phyloP scores from a whole-genome alignment of 2,329 filamentous ascomycete genomes.

The Myotisia sp. region DNA sequence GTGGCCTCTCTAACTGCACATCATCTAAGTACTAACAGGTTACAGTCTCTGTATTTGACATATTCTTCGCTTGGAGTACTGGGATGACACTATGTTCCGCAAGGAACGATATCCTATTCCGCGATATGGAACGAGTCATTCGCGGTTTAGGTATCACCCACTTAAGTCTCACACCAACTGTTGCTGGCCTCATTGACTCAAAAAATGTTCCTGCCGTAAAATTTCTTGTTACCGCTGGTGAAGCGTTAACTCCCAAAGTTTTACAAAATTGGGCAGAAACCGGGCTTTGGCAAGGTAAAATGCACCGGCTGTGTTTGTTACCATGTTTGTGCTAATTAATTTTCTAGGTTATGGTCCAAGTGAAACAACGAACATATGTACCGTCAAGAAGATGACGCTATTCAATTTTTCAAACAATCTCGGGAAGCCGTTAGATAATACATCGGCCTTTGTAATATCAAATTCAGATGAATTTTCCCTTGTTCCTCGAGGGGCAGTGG shows the following conservation, averaged over 20 bases:
- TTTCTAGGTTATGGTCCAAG: conserved; percentile 57
- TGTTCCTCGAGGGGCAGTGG: conserved; percentile 56
- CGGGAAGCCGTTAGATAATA: conserved; percentile 61
- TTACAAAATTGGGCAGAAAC: conserved; percentile 52
- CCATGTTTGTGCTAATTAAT: neutral
- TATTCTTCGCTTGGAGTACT: conserved; percentile 67
- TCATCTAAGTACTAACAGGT: conserved; percentile 10
- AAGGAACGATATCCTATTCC: conserved; percentile 58
- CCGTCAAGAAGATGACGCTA: conserved; percentile 48
- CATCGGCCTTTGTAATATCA: conserved; percentile 53
- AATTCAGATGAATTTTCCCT: conserved; percentile 33
- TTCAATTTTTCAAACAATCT: conserved; percentile 57
- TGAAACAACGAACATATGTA: conserved; percentile 80
- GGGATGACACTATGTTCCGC: conserved; percentile 69
- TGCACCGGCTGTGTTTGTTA: neutral
- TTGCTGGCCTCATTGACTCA: conserved; percentile 61
- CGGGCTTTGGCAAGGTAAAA: conserved; percentile 54
- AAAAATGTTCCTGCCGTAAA: conserved; percentile 53
- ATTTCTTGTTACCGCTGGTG: conserved; percentile 69
- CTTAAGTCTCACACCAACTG: conserved; percentile 71
- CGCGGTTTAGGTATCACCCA: conserved; percentile 54
- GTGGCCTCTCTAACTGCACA: conserved; percentile 6
- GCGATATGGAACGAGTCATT: conserved; percentile 56
- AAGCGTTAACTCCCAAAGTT: conserved; percentile 61
- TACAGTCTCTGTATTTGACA: conserved; percentile 69